These are phyloP conservation scores for Nicotiana paniculata DNA, from an alignment of 257 asterid species.

Conservation along the genomic window DNA sequence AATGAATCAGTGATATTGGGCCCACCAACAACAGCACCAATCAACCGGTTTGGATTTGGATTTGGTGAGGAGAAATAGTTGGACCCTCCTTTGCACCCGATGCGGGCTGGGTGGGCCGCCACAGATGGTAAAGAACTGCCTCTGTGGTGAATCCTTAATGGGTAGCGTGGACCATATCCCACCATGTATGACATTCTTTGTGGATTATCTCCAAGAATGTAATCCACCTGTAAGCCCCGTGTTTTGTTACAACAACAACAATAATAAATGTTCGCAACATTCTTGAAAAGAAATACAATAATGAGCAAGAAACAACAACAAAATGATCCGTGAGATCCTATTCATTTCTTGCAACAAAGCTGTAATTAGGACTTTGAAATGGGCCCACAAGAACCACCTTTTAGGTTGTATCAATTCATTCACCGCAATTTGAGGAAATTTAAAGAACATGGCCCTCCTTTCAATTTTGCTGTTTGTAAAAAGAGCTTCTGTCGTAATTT, in stretches of 20 bases:
- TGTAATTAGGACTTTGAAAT: not conserved
- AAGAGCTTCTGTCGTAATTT: not conserved
- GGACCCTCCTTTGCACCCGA: constrained; percentile 61
- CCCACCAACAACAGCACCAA: constrained; percentile 86
- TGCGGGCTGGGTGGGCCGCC: constrained; percentile 46
- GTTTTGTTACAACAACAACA: too few species aligned
- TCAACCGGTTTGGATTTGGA: constrained; percentile 58
- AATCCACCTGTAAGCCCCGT: constrained; percentile 54
- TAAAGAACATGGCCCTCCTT: too few species aligned
- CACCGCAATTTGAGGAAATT: not conserved
- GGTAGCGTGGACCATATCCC: constrained; percentile 67
- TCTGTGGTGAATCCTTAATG: constrained; percentile 72
- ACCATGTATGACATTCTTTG: constrained; percentile 82
- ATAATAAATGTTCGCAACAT: too few species aligned
- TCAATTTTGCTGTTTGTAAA: too few species aligned
- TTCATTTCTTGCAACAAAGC: not conserved
- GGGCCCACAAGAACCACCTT: not conserved
- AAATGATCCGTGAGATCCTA: not conserved
- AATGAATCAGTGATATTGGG: constrained; percentile 56
- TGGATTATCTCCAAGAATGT: constrained; percentile 83
- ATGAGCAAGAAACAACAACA: too few species aligned
- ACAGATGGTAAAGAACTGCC: constrained; percentile 68
- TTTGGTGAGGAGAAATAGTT: constrained; percentile 49
- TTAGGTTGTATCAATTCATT: too few species aligned
- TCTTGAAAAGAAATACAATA: too few species aligned